Conservation (phyloP, 2,329 filamentous ascomycete genomes). For the Chaetomium sp. region DNA sequence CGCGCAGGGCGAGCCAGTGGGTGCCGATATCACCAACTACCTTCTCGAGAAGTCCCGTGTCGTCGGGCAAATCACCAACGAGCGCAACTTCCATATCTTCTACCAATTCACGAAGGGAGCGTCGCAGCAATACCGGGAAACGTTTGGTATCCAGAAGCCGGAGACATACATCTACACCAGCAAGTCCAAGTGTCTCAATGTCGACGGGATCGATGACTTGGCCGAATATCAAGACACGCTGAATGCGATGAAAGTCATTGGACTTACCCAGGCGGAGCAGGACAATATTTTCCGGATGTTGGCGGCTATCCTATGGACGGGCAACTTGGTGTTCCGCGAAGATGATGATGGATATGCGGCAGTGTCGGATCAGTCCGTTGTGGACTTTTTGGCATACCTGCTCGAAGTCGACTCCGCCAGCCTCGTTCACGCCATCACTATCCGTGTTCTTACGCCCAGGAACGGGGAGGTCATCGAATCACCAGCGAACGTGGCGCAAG, state of each 20-base stretch:
- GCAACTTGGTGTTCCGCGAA: conserved; percentile 86
- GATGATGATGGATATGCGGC: conserved; percentile 84
- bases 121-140: conserved; percentile 75
- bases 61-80: conserved; percentile 88
- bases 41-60: conserved; percentile 92
- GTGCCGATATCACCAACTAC: conserved; percentile 97
- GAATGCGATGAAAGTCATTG: conserved; percentile 92
- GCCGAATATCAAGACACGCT: conserved; percentile 86
- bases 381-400: conserved; percentile 91
- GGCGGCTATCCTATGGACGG: conserved; percentile 84
- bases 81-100: conserved; percentile 99
- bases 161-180: conserved; percentile 93
- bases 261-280: conserved; percentile 79
- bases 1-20: conserved; percentile 79
- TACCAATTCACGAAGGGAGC: conserved; percentile 98
- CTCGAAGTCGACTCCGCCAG: conserved; percentile 77
- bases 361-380: conserved; percentile 81
- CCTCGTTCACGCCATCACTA: conserved; percentile 80
- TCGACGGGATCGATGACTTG: conserved; percentile 86
- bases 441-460: conserved; percentile 70
- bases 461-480: conserved; percentile 63
- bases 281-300: conserved; percentile 97
- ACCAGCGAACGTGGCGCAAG: conserved; percentile 82
- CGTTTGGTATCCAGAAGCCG: conserved; percentile 85
- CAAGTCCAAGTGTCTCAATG: conserved; percentile 88